Evolutionary conservation across 2,329 filamentous ascomycete species (phyloP).

Genomic region (Talaromyces funiculosus): DNA sequence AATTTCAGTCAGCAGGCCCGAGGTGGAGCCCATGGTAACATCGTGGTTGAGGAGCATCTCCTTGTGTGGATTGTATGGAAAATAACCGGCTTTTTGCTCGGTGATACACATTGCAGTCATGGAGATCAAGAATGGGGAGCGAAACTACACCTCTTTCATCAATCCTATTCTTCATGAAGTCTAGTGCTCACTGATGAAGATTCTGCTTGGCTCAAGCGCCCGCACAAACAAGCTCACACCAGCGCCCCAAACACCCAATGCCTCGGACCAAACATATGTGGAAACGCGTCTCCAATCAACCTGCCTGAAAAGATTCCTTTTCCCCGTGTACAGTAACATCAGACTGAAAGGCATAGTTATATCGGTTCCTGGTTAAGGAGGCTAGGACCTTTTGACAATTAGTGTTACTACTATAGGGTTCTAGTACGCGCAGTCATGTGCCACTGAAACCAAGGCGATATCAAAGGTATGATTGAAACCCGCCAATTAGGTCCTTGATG

Average conservation of each 20-base stretch:
- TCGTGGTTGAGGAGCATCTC: neutral
- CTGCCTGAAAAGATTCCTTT: neutral
- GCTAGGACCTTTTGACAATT: neutral
- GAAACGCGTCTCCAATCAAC: neutral
- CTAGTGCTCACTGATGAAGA: neutral
- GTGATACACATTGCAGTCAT: neutral
- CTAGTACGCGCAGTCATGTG: neutral
- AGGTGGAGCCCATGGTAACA: conserved; percentile 7
- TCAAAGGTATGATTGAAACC: neutral
- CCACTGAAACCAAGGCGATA: neutral
- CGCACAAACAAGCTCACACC: neutral
- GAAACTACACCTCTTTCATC: neutral
- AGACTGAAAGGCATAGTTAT: neutral
- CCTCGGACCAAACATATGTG: neutral
- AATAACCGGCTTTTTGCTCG: neutral
- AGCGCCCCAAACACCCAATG: neutral
- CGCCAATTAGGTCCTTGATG: neutral
- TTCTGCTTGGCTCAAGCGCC: neutral
- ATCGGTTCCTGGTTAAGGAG: neutral
- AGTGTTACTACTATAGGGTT: neutral
- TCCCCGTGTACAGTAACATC: conserved; percentile 8
- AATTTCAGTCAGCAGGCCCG: neutral
- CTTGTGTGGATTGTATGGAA: neutral
- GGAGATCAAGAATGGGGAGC: neutral
- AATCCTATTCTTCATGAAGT: neutral